A percentile compares a stretch with the other conserved stretches of the same genome.
Conservation (phyloP, 2,329 filamentous ascomycete genomes). For the Colletotrichum sp. region DNA sequence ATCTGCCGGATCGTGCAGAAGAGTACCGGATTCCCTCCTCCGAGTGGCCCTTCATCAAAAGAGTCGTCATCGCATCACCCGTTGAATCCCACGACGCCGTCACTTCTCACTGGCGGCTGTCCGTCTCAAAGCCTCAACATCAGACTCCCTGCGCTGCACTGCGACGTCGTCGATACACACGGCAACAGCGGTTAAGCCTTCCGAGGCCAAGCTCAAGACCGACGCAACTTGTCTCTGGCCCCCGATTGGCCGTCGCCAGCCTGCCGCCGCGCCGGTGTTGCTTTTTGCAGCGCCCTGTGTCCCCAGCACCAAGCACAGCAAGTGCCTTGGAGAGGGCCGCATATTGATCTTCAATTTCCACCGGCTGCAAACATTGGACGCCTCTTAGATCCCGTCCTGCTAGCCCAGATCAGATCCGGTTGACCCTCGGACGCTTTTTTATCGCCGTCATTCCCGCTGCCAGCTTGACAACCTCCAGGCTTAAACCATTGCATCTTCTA, state of each 20-base stretch:
- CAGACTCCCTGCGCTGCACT: neutral
- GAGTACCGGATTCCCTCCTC: neutral
- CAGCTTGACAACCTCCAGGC: neutral
- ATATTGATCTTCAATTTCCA: conserved; percentile 21
- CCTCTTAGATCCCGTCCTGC: conserved; percentile 14
- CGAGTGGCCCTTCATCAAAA: neutral
- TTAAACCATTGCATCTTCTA: neutral
- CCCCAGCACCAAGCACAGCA: neutral
- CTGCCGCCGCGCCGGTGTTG: neutral
- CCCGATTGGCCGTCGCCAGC: neutral
- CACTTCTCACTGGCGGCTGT: neutral
- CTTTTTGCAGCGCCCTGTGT: neutral
- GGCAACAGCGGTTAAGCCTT: neutral
- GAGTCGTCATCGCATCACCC: neutral
- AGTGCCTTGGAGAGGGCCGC: neutral
- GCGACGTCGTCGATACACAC: neutral
- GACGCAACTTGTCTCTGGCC: neutral
- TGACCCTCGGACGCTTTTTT: neutral
- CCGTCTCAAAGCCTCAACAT: neutral
- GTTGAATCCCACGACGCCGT: neutral
- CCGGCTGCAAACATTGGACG: conserved; percentile 20
- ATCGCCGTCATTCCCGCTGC: conserved; percentile 10
- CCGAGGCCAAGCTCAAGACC: neutral
- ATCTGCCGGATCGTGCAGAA: neutral
- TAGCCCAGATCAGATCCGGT: conserved; percentile 15